Evolutionary conservation across 2,329 filamentous ascomycete genomes (phyloP), one percentile per base, ranked within the genome.

Genomic region (Stagonosporopsis vannaccii): DNA sequence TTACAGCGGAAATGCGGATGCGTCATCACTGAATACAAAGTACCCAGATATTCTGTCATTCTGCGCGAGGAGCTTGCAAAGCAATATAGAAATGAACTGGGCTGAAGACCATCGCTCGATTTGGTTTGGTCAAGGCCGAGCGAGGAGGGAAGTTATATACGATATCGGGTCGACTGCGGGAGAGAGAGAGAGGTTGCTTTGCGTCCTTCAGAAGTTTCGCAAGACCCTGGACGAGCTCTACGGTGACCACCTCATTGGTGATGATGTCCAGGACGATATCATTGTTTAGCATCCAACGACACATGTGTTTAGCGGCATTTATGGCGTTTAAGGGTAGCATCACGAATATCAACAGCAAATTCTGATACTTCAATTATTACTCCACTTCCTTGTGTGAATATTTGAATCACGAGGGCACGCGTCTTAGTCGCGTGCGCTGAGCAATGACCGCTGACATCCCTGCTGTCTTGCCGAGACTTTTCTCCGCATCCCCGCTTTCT

Each of bases 41-140:
- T 41, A 63, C 32, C 33, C 42, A 1, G 58, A 60, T 1, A 59
- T 75, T 3, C 50, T 70, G 1, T 37, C 63, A 1, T 75, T 75
- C 43, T 72, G 64, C 36, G 70, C 70, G 2, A 76, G 76, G 30
- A 79, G 82, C 23, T 64, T 86, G 3, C 67, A 75, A 32, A 68
- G 77, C 1, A 77, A 78, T 36, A 62, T 85, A 17, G 69, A 66
- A 22, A 72, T 72, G 1, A 80, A 78, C 30, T 86, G 84, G 83
- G 66, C 60, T 6, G 77, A 78, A 23, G 51, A 51, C 13, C 37
- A 46, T 15, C 63, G 56, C 1, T 26, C 52, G 46, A 80, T 84
- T 58, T 84, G 78, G 63, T 78, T 85, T 28, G 76, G 77, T 20
- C 73, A 78, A 15, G 79, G 79, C 1, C 76, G 77, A 36, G 73